These are phyloP conservation scores for Candida ficus DNA, from an alignment of 805 yeast species.

Conservation along the genomic window DNA sequence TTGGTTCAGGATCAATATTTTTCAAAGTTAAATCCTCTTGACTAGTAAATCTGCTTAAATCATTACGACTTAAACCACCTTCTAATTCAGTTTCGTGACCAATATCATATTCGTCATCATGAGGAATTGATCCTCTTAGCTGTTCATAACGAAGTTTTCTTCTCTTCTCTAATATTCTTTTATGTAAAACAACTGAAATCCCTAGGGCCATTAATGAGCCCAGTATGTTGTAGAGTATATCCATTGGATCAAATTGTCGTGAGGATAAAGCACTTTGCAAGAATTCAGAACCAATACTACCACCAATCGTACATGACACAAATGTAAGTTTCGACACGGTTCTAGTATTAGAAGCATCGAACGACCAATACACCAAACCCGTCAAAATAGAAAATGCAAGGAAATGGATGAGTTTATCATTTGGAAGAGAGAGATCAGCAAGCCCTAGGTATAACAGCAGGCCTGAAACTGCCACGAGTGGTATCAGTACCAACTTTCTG, in stretches of 20 bases:
- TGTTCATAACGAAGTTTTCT: constrained; percentile 21
- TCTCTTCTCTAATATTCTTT: constrained; percentile 19
- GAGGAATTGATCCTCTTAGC: constrained; percentile 24
- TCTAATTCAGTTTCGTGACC: constrained; percentile 11
- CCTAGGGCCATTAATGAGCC: constrained; percentile 25
- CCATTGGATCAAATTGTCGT: constrained; percentile 44
- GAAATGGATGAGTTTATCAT: constrained; percentile 52
- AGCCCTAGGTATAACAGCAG: constrained; percentile 25
- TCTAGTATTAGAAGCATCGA: constrained; percentile 32
- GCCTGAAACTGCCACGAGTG: constrained; percentile 25
- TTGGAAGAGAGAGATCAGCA: constrained; percentile 33
- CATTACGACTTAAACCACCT: constrained; percentile 16
- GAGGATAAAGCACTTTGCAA: constrained; percentile 41
- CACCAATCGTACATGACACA: constrained; percentile 40
- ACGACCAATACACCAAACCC: constrained; percentile 40
- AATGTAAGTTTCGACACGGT: constrained; percentile 32
- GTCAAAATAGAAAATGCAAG: constrained; percentile 42
- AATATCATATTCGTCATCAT: constrained; percentile 16
- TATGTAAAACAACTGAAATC: constrained; percentile 18
- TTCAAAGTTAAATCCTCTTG: constrained; percentile 17
- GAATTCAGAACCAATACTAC: constrained; percentile 45
- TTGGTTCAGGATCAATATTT: constrained; percentile 19
- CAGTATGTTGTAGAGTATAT: constrained; percentile 34
- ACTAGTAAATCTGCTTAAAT: constrained; percentile 21
- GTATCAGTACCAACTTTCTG: constrained; percentile 28